Evolutionary conservation across 148 eudicot genomes (phyloP).

Genomic region (Agrostemma githago): DNA sequence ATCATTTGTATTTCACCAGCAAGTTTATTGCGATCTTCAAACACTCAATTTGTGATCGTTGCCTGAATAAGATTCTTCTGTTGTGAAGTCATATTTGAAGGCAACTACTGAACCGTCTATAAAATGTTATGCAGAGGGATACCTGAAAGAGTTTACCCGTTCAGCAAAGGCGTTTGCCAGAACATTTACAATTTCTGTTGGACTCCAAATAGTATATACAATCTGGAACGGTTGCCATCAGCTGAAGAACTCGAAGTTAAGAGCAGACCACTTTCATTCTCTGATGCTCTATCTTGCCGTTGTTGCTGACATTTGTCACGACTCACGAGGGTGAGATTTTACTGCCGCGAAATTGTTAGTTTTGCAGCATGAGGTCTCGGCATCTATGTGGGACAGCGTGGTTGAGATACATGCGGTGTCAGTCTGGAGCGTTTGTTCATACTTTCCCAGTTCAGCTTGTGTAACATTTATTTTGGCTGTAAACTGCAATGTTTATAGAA

Average conservation of each 20-base stretch:
- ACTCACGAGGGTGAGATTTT: neutral
- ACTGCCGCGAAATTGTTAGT: conserved; percentile 5
- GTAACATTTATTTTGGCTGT: neutral
- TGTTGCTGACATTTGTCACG: conserved; percentile 54
- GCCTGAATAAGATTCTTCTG: neutral
- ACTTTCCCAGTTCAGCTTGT: neutral
- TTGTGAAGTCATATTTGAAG: too few species aligned
- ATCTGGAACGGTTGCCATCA: conserved; percentile 66
- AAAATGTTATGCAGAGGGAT: conserved; percentile 51
- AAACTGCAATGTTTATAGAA: neutral
- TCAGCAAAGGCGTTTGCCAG: conserved; percentile 75
- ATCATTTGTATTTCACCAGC: conserved; percentile 1
- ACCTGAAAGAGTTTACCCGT: conserved; percentile 86
- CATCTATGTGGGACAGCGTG: neutral
- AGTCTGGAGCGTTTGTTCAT: conserved; percentile 10
- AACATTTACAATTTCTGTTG: conserved; percentile 78
- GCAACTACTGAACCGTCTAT: neutral
- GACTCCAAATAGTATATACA: conserved; percentile 41
- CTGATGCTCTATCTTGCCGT: conserved; percentile 59
- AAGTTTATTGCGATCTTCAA: neutral
- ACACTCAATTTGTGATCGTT: neutral
- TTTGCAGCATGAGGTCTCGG: conserved; percentile 11
- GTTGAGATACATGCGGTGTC: conserved; percentile 9
- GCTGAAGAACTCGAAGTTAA: conserved; percentile 69
- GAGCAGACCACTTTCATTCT: conserved; percentile 55